A percentile compares a stretch with the other conserved stretches of the same genome.
These are phyloP conservation scores for Alternaria arbusti DNA, from an alignment of 2,329 filamentous ascomycete genomes.

Conservation along the genomic window DNA sequence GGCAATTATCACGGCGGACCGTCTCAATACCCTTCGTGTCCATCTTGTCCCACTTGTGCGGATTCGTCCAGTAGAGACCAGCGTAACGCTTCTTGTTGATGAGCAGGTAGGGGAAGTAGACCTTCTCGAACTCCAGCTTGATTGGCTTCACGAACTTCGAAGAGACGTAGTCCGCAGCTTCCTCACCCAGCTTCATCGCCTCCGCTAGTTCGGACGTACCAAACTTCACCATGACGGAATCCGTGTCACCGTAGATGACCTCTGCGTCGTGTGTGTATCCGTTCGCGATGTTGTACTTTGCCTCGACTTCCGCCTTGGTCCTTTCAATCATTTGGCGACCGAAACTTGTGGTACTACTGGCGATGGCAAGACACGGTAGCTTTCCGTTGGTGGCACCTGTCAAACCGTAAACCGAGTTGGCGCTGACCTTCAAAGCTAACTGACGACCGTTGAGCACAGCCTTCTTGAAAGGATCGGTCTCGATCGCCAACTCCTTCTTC, in stretches of 20 bases:
- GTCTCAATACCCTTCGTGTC: slow-evolving; percentile 99
- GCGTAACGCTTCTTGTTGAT: slow-evolving; percentile 99
- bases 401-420: slow-evolving; percentile 96
- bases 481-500: slow-evolving; percentile 84
- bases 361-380: slow-evolving; percentile 90
- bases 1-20: slow-evolving; percentile 93
- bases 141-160: slow-evolving; percentile 94
- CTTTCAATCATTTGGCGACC: slow-evolving; percentile 99
- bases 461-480: slow-evolving; percentile 97
- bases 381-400: slow-evolving; percentile 97
- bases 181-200: slow-evolving; percentile 93
- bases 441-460: slow-evolving; percentile 97
- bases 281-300: slow-evolving; percentile 87
- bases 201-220: slow-evolving; percentile 85
- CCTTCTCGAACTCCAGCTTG: slow-evolving; percentile 99
- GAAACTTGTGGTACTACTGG: slow-evolving; percentile 95
- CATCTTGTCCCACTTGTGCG: slow-evolving; percentile 98
- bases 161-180: slow-evolving; percentile 87
- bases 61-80: slow-evolving; percentile 95
- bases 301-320: slow-evolving; percentile 95
- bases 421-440: slow-evolving; percentile 92
- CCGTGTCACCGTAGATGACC: slow-evolving; percentile 98
- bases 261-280: slow-evolving; percentile 94
- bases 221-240: slow-evolving; percentile 99
- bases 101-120: slow-evolving; percentile 95